Evolutionary conservation across 2,329 filamentous ascomycete genomes (phyloP).

Genomic region (Huntiella decipiens): DNA sequence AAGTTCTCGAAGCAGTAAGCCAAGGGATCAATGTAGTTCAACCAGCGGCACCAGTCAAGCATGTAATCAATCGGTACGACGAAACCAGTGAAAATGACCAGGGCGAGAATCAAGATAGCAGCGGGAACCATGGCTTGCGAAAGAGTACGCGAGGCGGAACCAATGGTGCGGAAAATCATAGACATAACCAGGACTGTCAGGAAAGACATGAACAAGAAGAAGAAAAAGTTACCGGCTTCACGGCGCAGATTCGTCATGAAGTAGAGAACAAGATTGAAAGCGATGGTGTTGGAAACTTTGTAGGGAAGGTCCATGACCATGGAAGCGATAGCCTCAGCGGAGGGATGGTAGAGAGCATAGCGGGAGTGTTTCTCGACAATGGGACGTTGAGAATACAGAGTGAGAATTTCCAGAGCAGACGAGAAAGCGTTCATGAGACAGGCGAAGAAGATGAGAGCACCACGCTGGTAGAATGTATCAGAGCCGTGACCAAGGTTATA

Average conservation of each 20-base stretch:
- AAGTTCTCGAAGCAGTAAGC: constrained; percentile 65
- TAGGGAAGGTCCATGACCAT: constrained; percentile 77
- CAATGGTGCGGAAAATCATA: constrained; percentile 71
- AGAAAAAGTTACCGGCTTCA: constrained; percentile 62
- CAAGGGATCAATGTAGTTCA: constrained; percentile 64
- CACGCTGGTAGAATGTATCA: constrained; percentile 57
- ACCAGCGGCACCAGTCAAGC: constrained; percentile 66
- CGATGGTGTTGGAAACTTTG: constrained; percentile 54
- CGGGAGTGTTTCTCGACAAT: constrained; percentile 81
- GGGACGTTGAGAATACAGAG: constrained; percentile 70
- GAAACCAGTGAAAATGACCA: constrained; percentile 56
- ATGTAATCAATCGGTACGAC: constrained; percentile 48
- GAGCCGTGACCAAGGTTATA: constrained; percentile 52
- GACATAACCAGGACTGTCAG: constrained; percentile 59
- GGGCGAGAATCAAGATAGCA: constrained; percentile 41
- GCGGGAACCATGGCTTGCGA: constrained; percentile 44
- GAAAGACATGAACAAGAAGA: constrained; percentile 64
- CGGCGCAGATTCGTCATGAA: constrained; percentile 72
- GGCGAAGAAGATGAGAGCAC: constrained; percentile 71
- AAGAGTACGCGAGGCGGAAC: constrained; percentile 52
- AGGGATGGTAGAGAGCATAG: constrained; percentile 80
- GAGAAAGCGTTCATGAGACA: constrained; percentile 73
- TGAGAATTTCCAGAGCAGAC: constrained; percentile 64
- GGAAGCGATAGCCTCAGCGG: constrained; percentile 68
- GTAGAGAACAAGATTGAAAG: constrained; percentile 67